Conservation (phyloP, 257 asterid genomes). For the Buddleja alternifolia region DNA sequence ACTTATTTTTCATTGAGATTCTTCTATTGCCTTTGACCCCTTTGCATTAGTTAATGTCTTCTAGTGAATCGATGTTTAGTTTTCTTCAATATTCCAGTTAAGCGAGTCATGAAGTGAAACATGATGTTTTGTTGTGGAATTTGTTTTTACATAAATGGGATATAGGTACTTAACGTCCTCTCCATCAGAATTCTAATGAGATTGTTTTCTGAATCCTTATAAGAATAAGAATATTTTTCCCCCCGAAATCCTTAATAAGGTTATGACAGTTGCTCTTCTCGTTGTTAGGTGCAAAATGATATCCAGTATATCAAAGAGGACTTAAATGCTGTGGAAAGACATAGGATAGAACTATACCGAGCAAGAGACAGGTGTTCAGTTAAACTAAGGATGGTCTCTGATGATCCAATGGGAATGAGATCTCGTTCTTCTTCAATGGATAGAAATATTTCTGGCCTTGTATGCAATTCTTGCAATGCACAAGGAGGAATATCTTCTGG, state of each 20-base stretch:
- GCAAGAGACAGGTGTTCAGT: constrained; percentile 72
- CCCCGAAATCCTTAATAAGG: constrained; percentile 10
- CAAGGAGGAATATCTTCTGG: constrained; percentile 51
- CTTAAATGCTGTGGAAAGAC: constrained; percentile 67
- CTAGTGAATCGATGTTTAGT: constrained; percentile 1
- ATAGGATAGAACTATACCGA: constrained; percentile 62
- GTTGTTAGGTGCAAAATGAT: constrained; percentile 62
- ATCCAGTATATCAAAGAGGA: constrained; percentile 70
- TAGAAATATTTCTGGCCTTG: constrained; percentile 47
- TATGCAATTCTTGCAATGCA: constrained; percentile 54
- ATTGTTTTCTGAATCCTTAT: background rate
- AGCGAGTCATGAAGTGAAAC: constrained; percentile 2
- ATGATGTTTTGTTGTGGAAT: constrained; percentile 17
- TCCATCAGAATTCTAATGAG: constrained; percentile 12
- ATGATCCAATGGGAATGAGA: constrained; percentile 49
- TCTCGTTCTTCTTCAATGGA: constrained; percentile 52
- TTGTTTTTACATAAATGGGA: constrained; percentile 4
- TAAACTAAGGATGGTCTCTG: constrained; percentile 60
- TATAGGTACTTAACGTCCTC: background rate
- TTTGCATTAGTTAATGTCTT: constrained; percentile 8
- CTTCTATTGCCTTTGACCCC: constrained; percentile 9
- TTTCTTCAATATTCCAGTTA: constrained; percentile 9
- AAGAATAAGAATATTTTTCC: too few relatives aligned
- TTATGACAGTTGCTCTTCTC: constrained; percentile 12
- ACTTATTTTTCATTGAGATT: background rate